Conservation (phyloP, 495 filamentous ascomycete genomes). For the Penicillium malachiteum region DNA sequence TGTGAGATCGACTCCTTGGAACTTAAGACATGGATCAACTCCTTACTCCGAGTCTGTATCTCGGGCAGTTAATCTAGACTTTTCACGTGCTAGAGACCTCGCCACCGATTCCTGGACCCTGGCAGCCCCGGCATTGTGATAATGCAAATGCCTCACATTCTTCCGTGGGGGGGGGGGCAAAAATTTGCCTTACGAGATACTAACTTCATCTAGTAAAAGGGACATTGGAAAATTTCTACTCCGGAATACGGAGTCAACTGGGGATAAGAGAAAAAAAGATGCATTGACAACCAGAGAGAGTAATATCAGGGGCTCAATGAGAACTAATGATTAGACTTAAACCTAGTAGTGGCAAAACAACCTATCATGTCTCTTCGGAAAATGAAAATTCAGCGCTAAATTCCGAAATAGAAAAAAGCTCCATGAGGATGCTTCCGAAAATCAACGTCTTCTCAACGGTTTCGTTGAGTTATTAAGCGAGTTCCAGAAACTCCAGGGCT, state of each 20-base stretch:
- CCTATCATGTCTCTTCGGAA: constrained; percentile 7
- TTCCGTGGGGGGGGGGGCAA: too few species aligned
- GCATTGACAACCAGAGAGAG: not conserved
- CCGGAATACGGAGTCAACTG: not conserved
- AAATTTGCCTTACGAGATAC: too few species aligned
- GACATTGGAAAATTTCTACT: not conserved
- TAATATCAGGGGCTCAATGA: constrained; percentile 11
- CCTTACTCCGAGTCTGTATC: too few species aligned
- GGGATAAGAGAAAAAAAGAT: constrained; percentile 10
- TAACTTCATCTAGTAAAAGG: too few species aligned
- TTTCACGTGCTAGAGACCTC: too few species aligned
- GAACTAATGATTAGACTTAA: constrained; percentile 20
- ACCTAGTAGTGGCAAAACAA: constrained; percentile 3
- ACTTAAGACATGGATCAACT: too few species aligned
- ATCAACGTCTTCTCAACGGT: constrained; percentile 19
- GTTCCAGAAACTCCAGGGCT: not conserved
- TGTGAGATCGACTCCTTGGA: not conserved
- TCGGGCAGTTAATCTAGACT: too few species aligned
- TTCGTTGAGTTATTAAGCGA: constrained; percentile 20
- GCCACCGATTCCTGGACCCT: too few species aligned
- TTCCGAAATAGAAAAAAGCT: constrained; percentile 3
- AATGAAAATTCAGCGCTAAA: constrained; percentile 14
- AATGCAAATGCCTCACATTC: not conserved
- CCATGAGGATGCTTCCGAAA: constrained; percentile 12
- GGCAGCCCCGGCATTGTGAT: too few species aligned